Conservation (phyloP, 1,284 basidiomycete genomes). For the Sporisorium sorghi region DNA sequence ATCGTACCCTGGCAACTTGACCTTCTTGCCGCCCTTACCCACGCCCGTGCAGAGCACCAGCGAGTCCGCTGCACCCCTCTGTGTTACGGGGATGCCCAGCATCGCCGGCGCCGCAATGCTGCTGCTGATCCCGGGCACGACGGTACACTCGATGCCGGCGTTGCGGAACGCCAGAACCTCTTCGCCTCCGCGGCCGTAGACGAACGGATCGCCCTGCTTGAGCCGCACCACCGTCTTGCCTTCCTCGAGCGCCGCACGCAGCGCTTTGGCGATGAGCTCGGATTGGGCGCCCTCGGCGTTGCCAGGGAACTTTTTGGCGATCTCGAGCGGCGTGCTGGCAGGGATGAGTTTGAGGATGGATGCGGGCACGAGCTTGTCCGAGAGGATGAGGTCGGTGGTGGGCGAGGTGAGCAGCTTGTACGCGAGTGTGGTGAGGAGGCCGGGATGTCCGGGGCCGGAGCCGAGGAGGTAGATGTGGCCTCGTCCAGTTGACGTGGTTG, state of each 20-base stretch:
- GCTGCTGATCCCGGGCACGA: constrained; percentile 89
- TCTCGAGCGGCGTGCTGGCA: constrained; percentile 74
- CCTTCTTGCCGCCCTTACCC: constrained; percentile 85
- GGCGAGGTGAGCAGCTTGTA: constrained; percentile 79
- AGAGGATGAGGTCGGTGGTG: constrained; percentile 85
- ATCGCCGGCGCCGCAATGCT: constrained; percentile 89
- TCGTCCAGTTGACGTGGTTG: not conserved
- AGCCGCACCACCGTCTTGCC: constrained; percentile 90
- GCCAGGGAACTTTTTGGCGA: constrained; percentile 96
- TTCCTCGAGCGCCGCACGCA: constrained; percentile 79
- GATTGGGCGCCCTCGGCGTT: constrained; percentile 94
- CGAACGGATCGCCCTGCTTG: constrained; percentile 95
- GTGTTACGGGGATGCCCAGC: constrained; percentile 91
- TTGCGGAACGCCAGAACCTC: constrained; percentile 90
- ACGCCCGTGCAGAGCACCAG: constrained; percentile 93
- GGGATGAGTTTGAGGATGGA: constrained; percentile 90
- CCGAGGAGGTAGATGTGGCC: constrained; percentile 79
- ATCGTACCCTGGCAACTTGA: constrained; percentile 86
- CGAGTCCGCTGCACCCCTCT: constrained; percentile 90
- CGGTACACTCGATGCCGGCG: constrained; percentile 82
- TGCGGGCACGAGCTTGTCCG: constrained; percentile 96
- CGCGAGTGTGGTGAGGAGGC: constrained; percentile 87
- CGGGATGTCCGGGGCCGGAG: constrained; percentile 93
- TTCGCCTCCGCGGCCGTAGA: constrained; percentile 93
- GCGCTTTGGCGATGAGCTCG: constrained; percentile 90